Evolutionary conservation across 495 filamentous ascomycete genomes (phyloP), one percentile per base, ranked within the genome.

Genomic region (Ascobolus immersus): DNA sequence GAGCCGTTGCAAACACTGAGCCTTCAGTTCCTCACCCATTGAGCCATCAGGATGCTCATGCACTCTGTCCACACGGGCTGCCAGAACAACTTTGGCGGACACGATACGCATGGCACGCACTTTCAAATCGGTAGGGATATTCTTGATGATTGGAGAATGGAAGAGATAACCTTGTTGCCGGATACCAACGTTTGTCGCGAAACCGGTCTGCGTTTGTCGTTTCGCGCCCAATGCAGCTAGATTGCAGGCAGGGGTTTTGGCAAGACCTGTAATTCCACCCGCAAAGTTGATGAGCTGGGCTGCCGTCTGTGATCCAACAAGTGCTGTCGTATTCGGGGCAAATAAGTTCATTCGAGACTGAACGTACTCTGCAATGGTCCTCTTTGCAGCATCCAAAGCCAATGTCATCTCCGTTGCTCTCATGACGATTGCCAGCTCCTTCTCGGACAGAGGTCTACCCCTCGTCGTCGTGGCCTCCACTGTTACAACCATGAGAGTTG

Each of bases 41-140:
- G 76, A 73, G 11, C 86, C 86, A 44, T 91, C 74, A 17, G 72
- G 68, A 39, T 64, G 71, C 39, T 67, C 68, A 47, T 86, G 82
- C n/a, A 80, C 74, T 24, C 73, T 69, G 44, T 96, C 86, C 17
- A 81, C 71, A 17, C 86, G 75, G 7, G 77, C 77, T 29, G 82
- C 84, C 14, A 96, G 70, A 21, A 89, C 72, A 44, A 93, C 69
- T 54, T 96, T 96, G 18, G 77, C 78, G 8, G 84, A 65, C 22
- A 94, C 81, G 40, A 92, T 90, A 31, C 84, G 80, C 65, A 94
- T 84, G 8, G 84, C 86, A 56, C 94, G 81, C 41, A 73, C 77
- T 48, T 86, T 90, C 19, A 91, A 58, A 39, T 94, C 84, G 39
- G 58, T 68, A 3, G 77, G 79, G 21, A 93, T 75, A 21, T 67